phyloP scores from a whole-genome alignment of 2,329 filamentous ascomycete genomes.

The Hypoxylon sp. region DNA sequence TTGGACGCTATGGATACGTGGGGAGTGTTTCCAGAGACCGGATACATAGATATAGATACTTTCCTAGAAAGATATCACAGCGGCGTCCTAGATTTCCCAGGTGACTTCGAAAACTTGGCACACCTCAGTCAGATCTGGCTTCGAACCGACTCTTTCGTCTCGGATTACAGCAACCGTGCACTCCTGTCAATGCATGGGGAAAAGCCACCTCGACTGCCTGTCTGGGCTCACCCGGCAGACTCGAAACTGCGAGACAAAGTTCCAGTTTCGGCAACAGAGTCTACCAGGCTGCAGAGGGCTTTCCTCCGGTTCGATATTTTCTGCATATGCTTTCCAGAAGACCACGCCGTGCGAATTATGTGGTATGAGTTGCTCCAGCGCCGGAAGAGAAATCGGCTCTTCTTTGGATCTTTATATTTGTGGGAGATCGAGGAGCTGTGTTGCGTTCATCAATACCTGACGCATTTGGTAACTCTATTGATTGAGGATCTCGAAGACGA shows the following conservation, averaged over 20 bases:
- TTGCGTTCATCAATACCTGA: neutral
- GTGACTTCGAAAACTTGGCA: neutral
- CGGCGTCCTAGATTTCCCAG: neutral
- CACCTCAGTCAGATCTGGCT: neutral
- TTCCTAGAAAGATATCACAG: too few relatives aligned
- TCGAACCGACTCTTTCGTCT: neutral
- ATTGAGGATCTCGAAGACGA: neutral
- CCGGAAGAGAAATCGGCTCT: neutral
- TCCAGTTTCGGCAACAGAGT: neutral
- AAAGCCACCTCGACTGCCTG: neutral
- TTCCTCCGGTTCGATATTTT: neutral
- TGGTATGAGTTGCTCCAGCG: too few relatives aligned
- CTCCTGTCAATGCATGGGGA: neutral
- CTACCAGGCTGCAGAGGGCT: neutral
- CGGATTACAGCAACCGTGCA: neutral
- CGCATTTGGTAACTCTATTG: neutral
- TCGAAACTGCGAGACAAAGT: neutral
- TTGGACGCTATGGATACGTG: neutral
- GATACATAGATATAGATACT: too few relatives aligned
- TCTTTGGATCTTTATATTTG: neutral
- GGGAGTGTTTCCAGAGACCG: neutral
- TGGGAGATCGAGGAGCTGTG: neutral
- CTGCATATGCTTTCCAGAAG: too few relatives aligned
- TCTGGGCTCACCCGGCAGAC: neutral
- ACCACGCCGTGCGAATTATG: too few relatives aligned